Evolutionary conservation across 1,139 yeast species (phyloP).

Genomic region (Nadsonia starkeyi-henricii): DNA sequence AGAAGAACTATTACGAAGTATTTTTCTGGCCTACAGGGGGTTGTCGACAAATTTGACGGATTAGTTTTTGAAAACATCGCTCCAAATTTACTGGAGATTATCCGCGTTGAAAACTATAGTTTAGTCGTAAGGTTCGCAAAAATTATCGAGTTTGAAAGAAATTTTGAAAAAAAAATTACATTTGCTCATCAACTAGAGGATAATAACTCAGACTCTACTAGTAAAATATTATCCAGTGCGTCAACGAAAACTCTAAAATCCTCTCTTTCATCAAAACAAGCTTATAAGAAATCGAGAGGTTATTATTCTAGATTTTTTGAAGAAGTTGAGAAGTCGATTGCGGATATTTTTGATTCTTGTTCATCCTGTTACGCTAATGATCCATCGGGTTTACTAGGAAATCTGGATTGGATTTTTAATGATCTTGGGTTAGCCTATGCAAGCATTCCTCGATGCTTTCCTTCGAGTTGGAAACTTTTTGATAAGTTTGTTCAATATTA

Average conservation of each 20-base stretch:
- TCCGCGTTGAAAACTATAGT: conserved; percentile 51
- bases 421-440: conserved; percentile 56
- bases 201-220: not conserved
- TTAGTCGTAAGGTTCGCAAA: conserved; percentile 61
- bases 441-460: conserved; percentile 42
- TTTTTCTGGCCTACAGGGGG: conserved; percentile 35
- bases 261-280: conserved; percentile 5
- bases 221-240: not conserved
- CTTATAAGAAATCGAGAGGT: conserved; percentile 34
- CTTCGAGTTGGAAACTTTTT: conserved; percentile 67
- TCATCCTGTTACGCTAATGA: conserved; percentile 34
- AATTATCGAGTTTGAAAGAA: conserved; percentile 66
- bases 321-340: conserved; percentile 45
- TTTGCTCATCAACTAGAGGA: conserved; percentile 33
- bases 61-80: conserved; percentile 48
- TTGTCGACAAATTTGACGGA: conserved; percentile 51
- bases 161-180: conserved; percentile 53
- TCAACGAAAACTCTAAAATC: not conserved
- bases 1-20: conserved; percentile 52
- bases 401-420: conserved; percentile 72
- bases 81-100: conserved; percentile 50
- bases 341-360: conserved; percentile 56
- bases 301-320: conserved; percentile 54
- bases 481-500: conserved; percentile 50
- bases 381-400: conserved; percentile 47